phyloP scores from a whole-genome alignment of 495 filamentous ascomycete species.

The Talaromyces wortmannii region DNA sequence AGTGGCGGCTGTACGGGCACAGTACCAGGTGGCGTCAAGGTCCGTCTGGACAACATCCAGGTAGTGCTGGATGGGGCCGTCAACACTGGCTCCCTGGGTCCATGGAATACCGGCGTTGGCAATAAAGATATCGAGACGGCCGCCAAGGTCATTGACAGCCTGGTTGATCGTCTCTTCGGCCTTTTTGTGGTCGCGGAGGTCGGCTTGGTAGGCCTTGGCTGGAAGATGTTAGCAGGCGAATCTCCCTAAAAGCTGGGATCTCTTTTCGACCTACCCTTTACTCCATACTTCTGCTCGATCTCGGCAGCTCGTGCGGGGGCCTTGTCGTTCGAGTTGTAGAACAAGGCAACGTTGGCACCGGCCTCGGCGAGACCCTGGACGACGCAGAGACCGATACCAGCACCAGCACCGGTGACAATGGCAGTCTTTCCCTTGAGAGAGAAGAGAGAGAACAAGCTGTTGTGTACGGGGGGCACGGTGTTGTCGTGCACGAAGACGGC shows the following conservation, averaged over 20 bases:
- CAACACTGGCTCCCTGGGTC: conserved; percentile 61
- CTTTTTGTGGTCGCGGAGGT: conserved; percentile 52
- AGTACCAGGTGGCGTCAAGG: conserved; percentile 77
- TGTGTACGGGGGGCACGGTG: conserved; percentile 50
- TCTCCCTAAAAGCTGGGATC: not conserved
- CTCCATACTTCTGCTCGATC: conserved; percentile 69
- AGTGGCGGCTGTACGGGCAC: conserved; percentile 66
- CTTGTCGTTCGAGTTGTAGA: conserved; percentile 76
- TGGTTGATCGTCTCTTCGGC: conserved; percentile 51
- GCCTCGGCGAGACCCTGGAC: conserved; percentile 75
- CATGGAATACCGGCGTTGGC: conserved; percentile 75
- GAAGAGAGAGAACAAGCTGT: conserved; percentile 69
- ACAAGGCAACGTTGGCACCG: conserved; percentile 82
- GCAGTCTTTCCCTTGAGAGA: conserved; percentile 79
- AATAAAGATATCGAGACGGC: conserved; percentile 71
- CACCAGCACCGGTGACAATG: conserved; percentile 74
- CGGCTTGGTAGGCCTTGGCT: conserved; percentile 74
- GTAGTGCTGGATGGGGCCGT: conserved; percentile 60
- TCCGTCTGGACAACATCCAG: conserved; percentile 64
- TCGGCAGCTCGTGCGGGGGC: conserved; percentile 62
- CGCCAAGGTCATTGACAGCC: conserved; percentile 62
- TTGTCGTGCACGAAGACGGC: conserved; percentile 55
- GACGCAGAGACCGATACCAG: conserved; percentile 74
- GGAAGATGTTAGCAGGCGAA: conserved; percentile 1
- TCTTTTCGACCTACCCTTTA: conserved; percentile 52